A percentile compares a stretch with the other conserved stretches of the same genome.
These are phyloP conservation scores for Endoconidiophora polonica DNA, from an alignment of 2,329 filamentous ascomycete genomes.

Conservation along the genomic window DNA sequence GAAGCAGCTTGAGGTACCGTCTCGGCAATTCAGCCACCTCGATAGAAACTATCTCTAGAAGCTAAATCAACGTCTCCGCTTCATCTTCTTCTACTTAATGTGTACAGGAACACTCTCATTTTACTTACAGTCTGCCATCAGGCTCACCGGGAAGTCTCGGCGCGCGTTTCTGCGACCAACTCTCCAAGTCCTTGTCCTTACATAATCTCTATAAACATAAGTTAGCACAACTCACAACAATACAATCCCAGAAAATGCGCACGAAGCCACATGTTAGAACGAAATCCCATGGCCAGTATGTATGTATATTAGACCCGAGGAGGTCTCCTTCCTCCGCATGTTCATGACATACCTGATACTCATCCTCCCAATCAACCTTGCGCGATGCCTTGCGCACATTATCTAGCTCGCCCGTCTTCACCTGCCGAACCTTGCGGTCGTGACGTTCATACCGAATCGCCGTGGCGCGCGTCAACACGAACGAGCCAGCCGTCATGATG, in stretches of 20 bases:
- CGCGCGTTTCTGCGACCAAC: conserved; percentile 94
- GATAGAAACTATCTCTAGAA: neutral
- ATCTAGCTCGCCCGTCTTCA: conserved; percentile 75
- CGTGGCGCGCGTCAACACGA: conserved; percentile 85
- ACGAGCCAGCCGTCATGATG: conserved; percentile 81
- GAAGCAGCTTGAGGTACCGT: neutral
- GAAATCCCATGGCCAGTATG: neutral
- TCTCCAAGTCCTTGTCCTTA: conserved; percentile 68
- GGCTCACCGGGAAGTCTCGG: conserved; percentile 77
- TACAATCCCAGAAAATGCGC: too few species aligned
- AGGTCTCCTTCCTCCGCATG: neutral
- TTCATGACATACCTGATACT: conserved; percentile 56
- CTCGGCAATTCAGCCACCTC: neutral
- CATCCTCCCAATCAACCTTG: conserved; percentile 66
- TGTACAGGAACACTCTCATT: neutral
- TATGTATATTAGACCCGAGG: neutral
- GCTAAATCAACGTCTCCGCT: neutral
- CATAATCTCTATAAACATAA: conserved; percentile 11
- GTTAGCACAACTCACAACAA: neutral
- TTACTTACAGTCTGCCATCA: conserved; percentile 53
- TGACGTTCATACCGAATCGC: conserved; percentile 87
- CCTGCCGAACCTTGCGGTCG: conserved; percentile 72
- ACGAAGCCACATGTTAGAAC: too few species aligned
- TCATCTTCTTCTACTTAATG: neutral
- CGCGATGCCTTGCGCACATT: conserved; percentile 55